Conservation (phyloP, 371 early-diverging fungal genomes). For the Mucor saturninus region DNA sequence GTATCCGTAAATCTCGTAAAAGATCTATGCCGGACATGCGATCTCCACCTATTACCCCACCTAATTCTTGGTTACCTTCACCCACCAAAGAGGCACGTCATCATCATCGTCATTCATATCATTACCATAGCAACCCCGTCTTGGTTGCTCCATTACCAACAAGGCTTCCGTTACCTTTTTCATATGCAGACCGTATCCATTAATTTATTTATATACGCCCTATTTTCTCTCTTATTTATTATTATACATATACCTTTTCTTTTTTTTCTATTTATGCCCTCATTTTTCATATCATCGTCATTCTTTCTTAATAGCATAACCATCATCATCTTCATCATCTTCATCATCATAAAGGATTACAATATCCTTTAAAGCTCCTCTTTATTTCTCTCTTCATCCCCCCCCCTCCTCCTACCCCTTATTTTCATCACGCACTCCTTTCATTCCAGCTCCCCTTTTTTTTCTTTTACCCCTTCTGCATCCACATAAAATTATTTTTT, state of each 20-base stretch:
- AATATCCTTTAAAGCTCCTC: slow-evolving; percentile 9
- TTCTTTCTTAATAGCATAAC: slow-evolving; percentile 5
- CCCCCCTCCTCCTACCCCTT: too few relatives aligned
- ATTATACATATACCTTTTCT: too few relatives aligned
- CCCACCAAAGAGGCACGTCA: slow-evolving; percentile 8
- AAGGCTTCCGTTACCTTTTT: slow-evolving; percentile 19
- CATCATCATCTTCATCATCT: not conserved
- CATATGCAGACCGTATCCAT: slow-evolving; percentile 27
- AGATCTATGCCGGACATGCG: slow-evolving; percentile 25
- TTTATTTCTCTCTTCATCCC: slow-evolving; percentile 3
- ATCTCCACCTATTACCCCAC: slow-evolving; percentile 31
- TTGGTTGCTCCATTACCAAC: slow-evolving; percentile 31
- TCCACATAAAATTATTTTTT: not conserved
- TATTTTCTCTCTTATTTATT: too few relatives aligned
- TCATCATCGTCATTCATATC: slow-evolving; percentile 11
- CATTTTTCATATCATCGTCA: not conserved
- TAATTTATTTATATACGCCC: slow-evolving; percentile 4
- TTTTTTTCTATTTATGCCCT: not conserved
- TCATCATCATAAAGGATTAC: slow-evolving; percentile 12
- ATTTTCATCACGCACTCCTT: not conserved
- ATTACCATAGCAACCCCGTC: slow-evolving; percentile 16
- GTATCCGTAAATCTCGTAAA: slow-evolving; percentile 55
- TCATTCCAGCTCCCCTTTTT: not conserved
- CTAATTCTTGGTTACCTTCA: slow-evolving; percentile 28
- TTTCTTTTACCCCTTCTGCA: not conserved